Percentiles rank a stretch among this genome's conserved stretches.
These are phyloP conservation scores for Parafenestella ontariensis DNA, from an alignment of 2,329 filamentous ascomycete genomes.

Conservation along the genomic window DNA sequence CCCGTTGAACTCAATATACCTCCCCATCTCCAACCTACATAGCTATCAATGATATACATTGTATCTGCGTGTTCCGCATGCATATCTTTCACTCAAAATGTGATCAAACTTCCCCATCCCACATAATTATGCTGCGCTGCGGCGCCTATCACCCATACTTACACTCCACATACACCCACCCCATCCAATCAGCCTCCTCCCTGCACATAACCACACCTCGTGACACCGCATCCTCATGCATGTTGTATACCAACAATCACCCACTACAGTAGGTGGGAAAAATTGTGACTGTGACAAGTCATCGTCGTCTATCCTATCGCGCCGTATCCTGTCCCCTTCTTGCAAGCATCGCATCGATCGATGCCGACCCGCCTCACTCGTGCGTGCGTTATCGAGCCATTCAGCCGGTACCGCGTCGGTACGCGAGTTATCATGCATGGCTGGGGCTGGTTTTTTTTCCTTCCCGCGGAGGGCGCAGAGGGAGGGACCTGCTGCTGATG, in stretches of 20 bases:
- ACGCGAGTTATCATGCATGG: slow-evolving; percentile 1
- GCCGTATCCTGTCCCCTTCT: neutral
- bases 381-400: slow-evolving; percentile 17
- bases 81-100: neutral
- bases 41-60: neutral
- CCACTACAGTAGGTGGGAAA: neutral
- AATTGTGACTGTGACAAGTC: neutral
- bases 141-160: neutral
- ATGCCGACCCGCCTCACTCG: slow-evolving; percentile 13
- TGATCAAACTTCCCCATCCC: neutral
- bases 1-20: neutral
- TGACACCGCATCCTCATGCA: neutral
- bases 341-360: slow-evolving; percentile 1
- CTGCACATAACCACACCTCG: neutral
- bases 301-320: slow-evolving; percentile 6
- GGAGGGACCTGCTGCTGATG: no score
- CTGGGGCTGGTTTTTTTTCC: no score
- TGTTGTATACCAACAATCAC: neutral
- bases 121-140: neutral
- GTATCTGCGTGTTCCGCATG: neutral
- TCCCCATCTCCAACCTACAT: neutral
- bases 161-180: no score
- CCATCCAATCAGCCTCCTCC: neutral
- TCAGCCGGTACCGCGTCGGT: slow-evolving; percentile 11
- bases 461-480: neutral